phyloP scores from a whole-genome alignment of 371 early-diverging fungal species.

The Syncephalastrum contaminatum region DNA sequence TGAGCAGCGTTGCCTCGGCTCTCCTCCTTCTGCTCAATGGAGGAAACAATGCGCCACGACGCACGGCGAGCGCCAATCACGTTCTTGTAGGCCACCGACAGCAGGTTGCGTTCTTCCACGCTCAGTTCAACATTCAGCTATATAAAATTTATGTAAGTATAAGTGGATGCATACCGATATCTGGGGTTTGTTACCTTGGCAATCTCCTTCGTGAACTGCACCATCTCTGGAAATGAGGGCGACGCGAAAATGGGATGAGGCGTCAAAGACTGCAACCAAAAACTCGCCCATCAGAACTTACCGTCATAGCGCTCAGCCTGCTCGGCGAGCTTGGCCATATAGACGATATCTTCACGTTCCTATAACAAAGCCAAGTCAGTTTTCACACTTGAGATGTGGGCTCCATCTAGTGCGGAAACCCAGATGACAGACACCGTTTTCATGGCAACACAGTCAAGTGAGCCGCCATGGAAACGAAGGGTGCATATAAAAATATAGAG shows the following conservation, averaged over 20 bases:
- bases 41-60: slow-evolving; percentile 99
- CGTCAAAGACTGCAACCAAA: background rate
- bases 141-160: background rate
- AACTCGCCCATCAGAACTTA: slow-evolving; percentile 13
- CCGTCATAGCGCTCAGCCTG: slow-evolving; percentile 98
- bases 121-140: slow-evolving; percentile 74
- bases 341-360: slow-evolving; percentile 57
- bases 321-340: slow-evolving; percentile 98
- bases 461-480: no score
- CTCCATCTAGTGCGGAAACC: no score
- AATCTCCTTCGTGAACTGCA: slow-evolving; percentile 90
- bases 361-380: slow-evolving; percentile 8
- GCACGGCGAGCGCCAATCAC: slow-evolving; percentile 99
- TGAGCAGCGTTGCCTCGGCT: slow-evolving; percentile 85
- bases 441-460: no score
- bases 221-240: slow-evolving; percentile 78
- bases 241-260: no score
- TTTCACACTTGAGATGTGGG: no score
- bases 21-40: slow-evolving; percentile 98
- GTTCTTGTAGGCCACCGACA: slow-evolving; percentile 99
- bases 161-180: background rate
- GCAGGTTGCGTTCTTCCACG: slow-evolving; percentile 97
- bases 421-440: no score
- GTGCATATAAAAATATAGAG: no score
- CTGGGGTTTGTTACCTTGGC: slow-evolving; percentile 43